phyloP scores from a whole-genome alignment of 305 asterid species.

The Stenogyne calaminthoides region DNA sequence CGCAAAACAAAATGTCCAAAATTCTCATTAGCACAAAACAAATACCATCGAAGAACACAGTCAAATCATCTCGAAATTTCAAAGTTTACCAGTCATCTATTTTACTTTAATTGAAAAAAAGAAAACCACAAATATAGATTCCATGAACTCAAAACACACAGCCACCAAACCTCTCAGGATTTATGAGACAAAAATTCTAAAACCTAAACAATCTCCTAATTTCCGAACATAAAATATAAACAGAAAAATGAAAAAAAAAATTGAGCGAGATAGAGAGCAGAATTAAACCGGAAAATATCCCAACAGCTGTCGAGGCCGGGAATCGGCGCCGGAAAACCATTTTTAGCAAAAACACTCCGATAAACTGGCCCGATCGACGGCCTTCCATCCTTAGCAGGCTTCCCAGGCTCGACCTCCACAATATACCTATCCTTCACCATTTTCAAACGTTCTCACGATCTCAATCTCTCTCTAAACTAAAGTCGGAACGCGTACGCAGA shows the following conservation, averaged over 20 bases:
- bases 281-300: conserved; percentile 90
- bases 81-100: conserved; percentile 1
- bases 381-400: conserved; percentile 62
- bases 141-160: neutral
- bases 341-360: conserved; percentile 76
- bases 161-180: conserved; percentile 17
- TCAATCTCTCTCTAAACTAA: conserved; percentile 4
- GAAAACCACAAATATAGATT: neutral
- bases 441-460: conserved; percentile 20
- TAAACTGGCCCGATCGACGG: conserved; percentile 92
- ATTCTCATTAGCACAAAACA: conserved; percentile 22
- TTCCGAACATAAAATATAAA: conserved; percentile 11
- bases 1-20: conserved; percentile 6
- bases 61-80: conserved; percentile 23
- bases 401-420: conserved; percentile 74
- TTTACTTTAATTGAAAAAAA: neutral
- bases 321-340: conserved; percentile 80
- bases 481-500: neutral
- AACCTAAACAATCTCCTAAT: conserved; percentile 22
- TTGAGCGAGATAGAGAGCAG: neutral
- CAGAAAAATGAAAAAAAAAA: neutral
- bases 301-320: conserved; percentile 83
- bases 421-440: conserved; percentile 57
- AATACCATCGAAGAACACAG: neutral
- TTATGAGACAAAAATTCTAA: neutral